Evolutionary conservation across 148 eudicot species (phyloP), one percentile per base, ranked within the genome.

Genomic region (Rhododendron ovatum): DNA sequence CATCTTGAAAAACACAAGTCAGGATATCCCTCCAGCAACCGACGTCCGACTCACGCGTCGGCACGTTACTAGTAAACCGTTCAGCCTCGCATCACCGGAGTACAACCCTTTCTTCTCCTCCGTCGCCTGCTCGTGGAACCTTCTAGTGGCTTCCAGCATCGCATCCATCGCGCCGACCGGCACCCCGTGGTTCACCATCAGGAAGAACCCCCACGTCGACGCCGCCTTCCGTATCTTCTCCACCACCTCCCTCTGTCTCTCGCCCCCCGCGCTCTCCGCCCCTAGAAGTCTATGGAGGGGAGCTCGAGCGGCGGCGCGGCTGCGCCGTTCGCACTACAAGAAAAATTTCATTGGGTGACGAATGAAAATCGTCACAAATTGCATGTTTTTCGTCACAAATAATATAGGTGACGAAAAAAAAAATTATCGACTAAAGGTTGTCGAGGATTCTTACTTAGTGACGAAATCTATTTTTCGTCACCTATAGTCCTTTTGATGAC

Each of bases 1-100:
- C 87, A 63, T 90, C 89, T 0, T 75, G 81, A 5, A 86, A 76
- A 20, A 81, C 88, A 81, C 90, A 91, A 26, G 92, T 53, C 18
- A 92, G 74, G 1, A 91, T 69, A 63, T 92, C 94, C 87, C 92
- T 92, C 94, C 94, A 92, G 17, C 87, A 55, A 7, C 88, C 89
- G 26, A 83, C 86, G 11, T 88, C 87, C 1, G 73, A 48, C 76
- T 84, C 83, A 14, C 78, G 83, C 24, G 84, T 75, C 35, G 78
- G 37, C 7, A 86, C 88, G 24, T 87, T 86, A 3, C 85, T 90
- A 37, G 86, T 75, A 84, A 85, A 92, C 77, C 86, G 37, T 53
- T 86, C 45, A 24, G 55, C 78, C 59, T 50, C 15, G 67, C 80
- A 55, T 92, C 94, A 7, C 83, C 61, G 0, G 92, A 86, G 85